These are phyloP conservation scores for Coemansia sp. DNA, from an alignment of 192 early-diverging fungal genomes.

Conservation along the genomic window DNA sequence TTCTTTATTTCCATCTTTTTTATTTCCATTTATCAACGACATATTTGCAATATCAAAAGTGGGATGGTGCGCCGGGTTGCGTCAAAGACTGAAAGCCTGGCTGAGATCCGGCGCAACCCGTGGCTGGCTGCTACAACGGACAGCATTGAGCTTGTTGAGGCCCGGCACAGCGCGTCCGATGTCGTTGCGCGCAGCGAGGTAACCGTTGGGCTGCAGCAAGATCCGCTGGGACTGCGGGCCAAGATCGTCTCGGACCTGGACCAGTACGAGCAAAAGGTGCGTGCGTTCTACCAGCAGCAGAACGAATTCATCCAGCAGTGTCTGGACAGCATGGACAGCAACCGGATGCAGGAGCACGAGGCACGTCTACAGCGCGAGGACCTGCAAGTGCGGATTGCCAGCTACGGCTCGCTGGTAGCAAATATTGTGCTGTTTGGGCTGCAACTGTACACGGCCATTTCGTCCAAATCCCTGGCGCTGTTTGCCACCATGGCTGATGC, in stretches of 20 bases:
- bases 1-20: too few relatives aligned
- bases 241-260: slow-evolving; percentile 11
- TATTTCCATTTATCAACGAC: too few relatives aligned
- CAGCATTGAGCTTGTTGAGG: neutral
- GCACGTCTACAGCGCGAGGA: slow-evolving; percentile 12
- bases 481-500: slow-evolving; percentile 74
- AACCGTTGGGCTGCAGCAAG: neutral
- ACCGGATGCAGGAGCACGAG: neutral
- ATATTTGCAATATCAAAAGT: neutral
- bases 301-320: slow-evolving; percentile 78
- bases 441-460: slow-evolving; percentile 61
- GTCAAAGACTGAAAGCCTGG: neutral
- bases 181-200: neutral
- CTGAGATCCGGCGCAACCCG: neutral
- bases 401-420: slow-evolving; percentile 60
- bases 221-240: slow-evolving; percentile 14
- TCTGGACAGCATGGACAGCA: slow-evolving; percentile 36
- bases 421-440: slow-evolving; percentile 60
- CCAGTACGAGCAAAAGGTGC: slow-evolving; percentile 26
- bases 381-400: slow-evolving; percentile 52
- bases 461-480: slow-evolving; percentile 61
- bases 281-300: slow-evolving; percentile 73
- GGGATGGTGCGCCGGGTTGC: neutral
- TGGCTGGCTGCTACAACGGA: neutral
- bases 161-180: neutral